Percentiles rank a stretch among this genome's conserved stretches.
Evolutionary conservation across 495 filamentous ascomycete species (phyloP).

Genomic region (Aspergillus olivimuriae): DNA sequence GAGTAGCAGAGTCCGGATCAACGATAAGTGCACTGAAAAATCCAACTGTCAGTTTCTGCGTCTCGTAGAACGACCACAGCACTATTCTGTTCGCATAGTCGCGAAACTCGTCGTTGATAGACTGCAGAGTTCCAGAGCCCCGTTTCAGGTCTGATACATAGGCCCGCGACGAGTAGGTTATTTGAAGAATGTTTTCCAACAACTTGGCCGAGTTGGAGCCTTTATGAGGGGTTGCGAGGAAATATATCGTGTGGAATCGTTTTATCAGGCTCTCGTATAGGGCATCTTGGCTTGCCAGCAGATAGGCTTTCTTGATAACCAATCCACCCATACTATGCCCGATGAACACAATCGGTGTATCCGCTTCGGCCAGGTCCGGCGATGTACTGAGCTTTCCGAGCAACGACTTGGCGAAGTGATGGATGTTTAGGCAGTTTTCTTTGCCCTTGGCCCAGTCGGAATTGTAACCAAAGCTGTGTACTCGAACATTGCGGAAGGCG

Average conservation of each 20-base stretch:
- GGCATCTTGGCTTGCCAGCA: slow-evolving; percentile 12
- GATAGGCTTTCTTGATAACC: slow-evolving; percentile 43
- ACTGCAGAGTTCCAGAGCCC: slow-evolving; percentile 13
- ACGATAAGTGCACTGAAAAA: slow-evolving; percentile 18
- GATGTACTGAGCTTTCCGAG: slow-evolving; percentile 25
- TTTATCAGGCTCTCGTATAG: too few species aligned
- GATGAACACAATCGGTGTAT: too few species aligned
- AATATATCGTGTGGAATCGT: too few species aligned
- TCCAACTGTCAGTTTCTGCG: slow-evolving; percentile 16
- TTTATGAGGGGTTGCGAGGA: slow-evolving; percentile 47
- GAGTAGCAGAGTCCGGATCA: slow-evolving; percentile 37
- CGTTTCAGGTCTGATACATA: slow-evolving; percentile 2
- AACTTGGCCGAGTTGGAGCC: slow-evolving; percentile 40
- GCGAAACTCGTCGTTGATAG: slow-evolving; percentile 28
- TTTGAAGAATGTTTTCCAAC: slow-evolving; percentile 30
- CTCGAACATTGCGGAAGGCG: slow-evolving; percentile 23
- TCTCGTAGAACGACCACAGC: slow-evolving; percentile 34
- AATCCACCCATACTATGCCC: slow-evolving; percentile 51
- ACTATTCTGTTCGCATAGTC: slow-evolving; percentile 13
- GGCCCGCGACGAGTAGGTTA: neutral
- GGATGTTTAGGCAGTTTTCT: slow-evolving; percentile 32
- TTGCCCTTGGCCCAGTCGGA: slow-evolving; percentile 21
- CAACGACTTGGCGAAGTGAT: slow-evolving; percentile 37
- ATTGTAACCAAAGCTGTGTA: slow-evolving; percentile 36
- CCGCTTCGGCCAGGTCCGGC: slow-evolving; percentile 6